Evolutionary conservation across 176 grass and related monocot species (phyloP).

Genomic region (Cenchrus americanus): DNA sequence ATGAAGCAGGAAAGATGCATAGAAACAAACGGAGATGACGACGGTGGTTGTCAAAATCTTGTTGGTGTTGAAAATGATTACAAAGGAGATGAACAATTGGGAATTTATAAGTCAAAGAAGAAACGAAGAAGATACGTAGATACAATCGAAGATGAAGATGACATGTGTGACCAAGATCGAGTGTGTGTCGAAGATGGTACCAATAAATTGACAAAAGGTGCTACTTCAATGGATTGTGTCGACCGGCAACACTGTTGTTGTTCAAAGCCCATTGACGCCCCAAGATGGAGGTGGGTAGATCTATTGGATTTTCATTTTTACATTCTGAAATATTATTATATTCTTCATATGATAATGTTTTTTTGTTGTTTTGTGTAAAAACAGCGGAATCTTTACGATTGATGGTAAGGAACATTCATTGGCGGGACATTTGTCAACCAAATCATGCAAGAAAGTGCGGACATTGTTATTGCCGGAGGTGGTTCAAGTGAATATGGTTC

Average conservation of each 20-base stretch:
- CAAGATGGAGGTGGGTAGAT: constrained; percentile 40
- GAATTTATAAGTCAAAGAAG: background rate
- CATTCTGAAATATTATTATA: background rate
- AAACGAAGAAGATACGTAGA: background rate
- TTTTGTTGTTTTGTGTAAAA: constrained; percentile 19
- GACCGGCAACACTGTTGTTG: background rate
- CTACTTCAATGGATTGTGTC: background rate
- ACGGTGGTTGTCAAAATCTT: background rate
- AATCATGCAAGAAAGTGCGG: constrained; percentile 54
- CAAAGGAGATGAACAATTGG: background rate
- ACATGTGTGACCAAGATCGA: background rate
- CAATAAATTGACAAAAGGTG: background rate
- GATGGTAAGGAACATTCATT: constrained; percentile 42
- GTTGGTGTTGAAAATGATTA: background rate
- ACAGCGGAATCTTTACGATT: constrained; percentile 55
- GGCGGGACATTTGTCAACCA: constrained; percentile 60
- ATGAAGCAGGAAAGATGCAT: background rate
- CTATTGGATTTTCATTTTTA: background rate
- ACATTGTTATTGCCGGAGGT: constrained; percentile 35
- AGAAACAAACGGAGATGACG: background rate
- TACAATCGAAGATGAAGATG: background rate
- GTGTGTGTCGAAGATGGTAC: background rate
- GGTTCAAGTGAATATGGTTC: constrained; percentile 45
- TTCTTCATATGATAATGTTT: constrained; percentile 1
- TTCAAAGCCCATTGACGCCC: constrained; percentile 35